These are phyloP conservation scores for Hyphopichia wangnamkhiaoensis DNA, from an alignment of 1,139 yeast species.

Conservation along the genomic window DNA sequence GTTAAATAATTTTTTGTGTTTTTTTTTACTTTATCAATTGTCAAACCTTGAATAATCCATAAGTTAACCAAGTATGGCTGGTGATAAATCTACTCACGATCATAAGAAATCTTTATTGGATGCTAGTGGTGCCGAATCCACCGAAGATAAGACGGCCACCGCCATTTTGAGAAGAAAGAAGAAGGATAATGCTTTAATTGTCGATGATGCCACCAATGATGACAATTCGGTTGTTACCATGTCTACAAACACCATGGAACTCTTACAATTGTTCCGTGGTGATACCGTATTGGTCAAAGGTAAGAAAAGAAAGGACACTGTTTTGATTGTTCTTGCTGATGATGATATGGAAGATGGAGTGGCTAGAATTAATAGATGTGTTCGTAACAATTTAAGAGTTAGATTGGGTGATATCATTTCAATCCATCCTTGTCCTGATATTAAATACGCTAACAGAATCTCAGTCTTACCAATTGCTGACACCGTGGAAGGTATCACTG, in stretches of 20 bases:
- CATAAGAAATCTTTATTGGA: slow-evolving; percentile 44
- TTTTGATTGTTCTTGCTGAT: slow-evolving; percentile 92
- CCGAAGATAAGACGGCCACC: slow-evolving; percentile 91
- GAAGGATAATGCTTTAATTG: slow-evolving; percentile 92
- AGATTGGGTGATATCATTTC: slow-evolving; percentile 91
- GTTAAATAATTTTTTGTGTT: too few relatives aligned
- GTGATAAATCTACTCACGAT: slow-evolving; percentile 16
- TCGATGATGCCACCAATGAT: slow-evolving; percentile 96
- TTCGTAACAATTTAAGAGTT: slow-evolving; percentile 90
- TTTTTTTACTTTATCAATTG: too few relatives aligned
- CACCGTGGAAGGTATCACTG: slow-evolving; percentile 96
- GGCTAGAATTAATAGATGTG: slow-evolving; percentile 92
- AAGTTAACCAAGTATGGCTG: slow-evolving; percentile 23
- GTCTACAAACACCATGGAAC: slow-evolving; percentile 94
- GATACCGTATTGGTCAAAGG: slow-evolving; percentile 98
- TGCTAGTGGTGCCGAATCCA: slow-evolving; percentile 43
- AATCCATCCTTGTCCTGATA: slow-evolving; percentile 95
- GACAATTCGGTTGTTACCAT: slow-evolving; percentile 96
- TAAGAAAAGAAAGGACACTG: slow-evolving; percentile 97
- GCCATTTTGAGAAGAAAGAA: slow-evolving; percentile 96
- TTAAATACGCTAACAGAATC: slow-evolving; percentile 90
- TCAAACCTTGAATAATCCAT: neutral
- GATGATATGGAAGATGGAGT: slow-evolving; percentile 97
- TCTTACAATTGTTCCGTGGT: slow-evolving; percentile 92
- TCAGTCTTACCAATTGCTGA: slow-evolving; percentile 98